Evolutionary conservation across 2,329 filamentous ascomycete genomes (phyloP), one percentile per base, ranked within the genome.

Genomic region (Rhynchosporium graminicola): DNA sequence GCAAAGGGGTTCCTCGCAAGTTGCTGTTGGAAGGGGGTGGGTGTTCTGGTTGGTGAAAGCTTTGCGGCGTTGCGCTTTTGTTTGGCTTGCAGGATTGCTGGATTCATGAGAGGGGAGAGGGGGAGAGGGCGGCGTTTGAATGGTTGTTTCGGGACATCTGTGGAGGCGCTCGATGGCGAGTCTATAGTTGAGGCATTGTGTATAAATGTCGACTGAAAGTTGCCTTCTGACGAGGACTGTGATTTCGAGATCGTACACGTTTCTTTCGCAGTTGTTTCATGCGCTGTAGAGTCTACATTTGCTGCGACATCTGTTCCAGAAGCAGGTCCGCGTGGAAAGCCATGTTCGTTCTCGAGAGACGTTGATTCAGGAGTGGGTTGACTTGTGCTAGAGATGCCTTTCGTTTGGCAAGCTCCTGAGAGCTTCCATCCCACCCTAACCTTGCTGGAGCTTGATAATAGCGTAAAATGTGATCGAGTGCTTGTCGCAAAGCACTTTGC

Each of bases 1-100:
- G 88, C 89, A 68, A 84, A 91, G 2, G 87, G 79, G 67, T 90
- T 92, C 43, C 79, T 79, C 36, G 77, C 77, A 1, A 92, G 76
- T 63, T 83, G 81, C 61, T 78, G 79, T 70, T 87, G 84, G 63
- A 91, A 73, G 50, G 71, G 42, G 62, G 76, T 75, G 0, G 73
- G 69, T 62, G 79, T 79, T 48, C 74, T 79, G 64, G 76, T 68
- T 13, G 72, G 70, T 57, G 76, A 43, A n/a, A 56, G 42, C 61
- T 73, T 74, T 3, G 67, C 58, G n/a, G 29, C 36, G 13, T 57
- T 51, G 36, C 66, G 50, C 57, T 74, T 75, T 26, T 72, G 62
- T 60, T 74, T 71, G 38, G 76, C 74, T 15, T 71, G 68, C 2
- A 77, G 62, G n/a, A 75, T 74, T 55, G 74, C 60, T 0, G 79